These are phyloP conservation scores for Sarocladiaceae sp. DNA, from an alignment of 2,329 filamentous ascomycete species.

Conservation along the genomic window DNA sequence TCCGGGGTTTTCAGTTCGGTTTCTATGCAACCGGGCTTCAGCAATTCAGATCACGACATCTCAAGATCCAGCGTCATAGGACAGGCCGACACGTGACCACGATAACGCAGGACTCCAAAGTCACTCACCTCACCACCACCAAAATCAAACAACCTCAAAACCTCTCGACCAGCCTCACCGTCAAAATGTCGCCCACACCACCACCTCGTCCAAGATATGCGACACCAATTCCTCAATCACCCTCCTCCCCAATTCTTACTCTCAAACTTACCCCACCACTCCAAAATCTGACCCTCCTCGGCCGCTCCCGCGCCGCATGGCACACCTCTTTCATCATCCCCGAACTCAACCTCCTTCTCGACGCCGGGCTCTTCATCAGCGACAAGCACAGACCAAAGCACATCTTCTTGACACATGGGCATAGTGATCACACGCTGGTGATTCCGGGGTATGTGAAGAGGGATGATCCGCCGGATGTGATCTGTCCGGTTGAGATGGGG, in stretches of 20 bases:
- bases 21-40: too few relatives aligned
- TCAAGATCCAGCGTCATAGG: too few relatives aligned
- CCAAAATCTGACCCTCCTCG: constrained; percentile 37
- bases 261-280: constrained; percentile 41
- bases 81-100: too few relatives aligned
- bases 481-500: constrained; percentile 37
- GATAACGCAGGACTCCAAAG: too few relatives aligned
- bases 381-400: constrained; percentile 38
- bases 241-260: constrained; percentile 39
- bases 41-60: too few relatives aligned
- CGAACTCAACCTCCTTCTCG: constrained; percentile 44
- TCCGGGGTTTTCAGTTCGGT: too few relatives aligned
- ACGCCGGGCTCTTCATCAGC: constrained; percentile 43
- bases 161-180: neutral
- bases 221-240: constrained; percentile 37
- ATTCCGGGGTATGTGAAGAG: constrained; percentile 38
- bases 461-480: constrained; percentile 41
- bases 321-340: constrained; percentile 48
- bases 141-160: too few relatives aligned
- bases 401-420: constrained; percentile 46
- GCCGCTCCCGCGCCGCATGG: constrained; percentile 45
- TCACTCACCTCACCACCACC: too few relatives aligned
- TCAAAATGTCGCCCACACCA: neutral
- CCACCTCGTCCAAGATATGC: constrained; percentile 27
- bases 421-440: constrained; percentile 41